These are phyloP conservation scores for Blastobotrys aristatus DNA, from an alignment of 1,139 yeast genomes.

Conservation along the genomic window DNA sequence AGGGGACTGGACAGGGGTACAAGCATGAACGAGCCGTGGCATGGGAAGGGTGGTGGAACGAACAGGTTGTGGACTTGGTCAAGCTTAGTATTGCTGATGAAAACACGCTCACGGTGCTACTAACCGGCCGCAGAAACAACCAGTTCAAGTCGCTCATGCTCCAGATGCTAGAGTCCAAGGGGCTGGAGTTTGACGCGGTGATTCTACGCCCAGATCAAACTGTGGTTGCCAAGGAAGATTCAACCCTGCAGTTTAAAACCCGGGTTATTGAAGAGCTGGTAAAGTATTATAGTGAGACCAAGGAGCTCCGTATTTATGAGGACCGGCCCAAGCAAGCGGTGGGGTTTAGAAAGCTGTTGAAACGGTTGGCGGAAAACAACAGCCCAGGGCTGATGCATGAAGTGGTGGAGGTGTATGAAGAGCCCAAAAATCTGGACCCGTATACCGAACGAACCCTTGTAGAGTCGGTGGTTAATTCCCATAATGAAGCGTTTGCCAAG, in stretches of 20 bases:
- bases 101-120: constrained; percentile 36
- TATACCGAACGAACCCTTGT: constrained; percentile 31
- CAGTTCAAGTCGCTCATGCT: constrained; percentile 30
- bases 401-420: constrained; percentile 32
- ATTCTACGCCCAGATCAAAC: constrained; percentile 34
- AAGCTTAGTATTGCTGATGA: constrained; percentile 33
- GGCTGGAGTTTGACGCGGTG: constrained; percentile 37
- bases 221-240: constrained; percentile 13
- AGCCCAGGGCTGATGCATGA: constrained; percentile 26
- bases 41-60: constrained; percentile 42
- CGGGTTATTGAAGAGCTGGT: constrained; percentile 36
- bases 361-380: constrained; percentile 18
- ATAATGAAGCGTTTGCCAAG: constrained; percentile 28
- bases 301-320: constrained; percentile 39
- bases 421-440: constrained; percentile 32
- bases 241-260: constrained; percentile 38
- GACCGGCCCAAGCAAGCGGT: constrained; percentile 39
- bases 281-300: constrained; percentile 29
- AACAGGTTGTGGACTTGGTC: constrained; percentile 36
- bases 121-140: constrained; percentile 40
- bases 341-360: constrained; percentile 34
- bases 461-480: constrained; percentile 29
- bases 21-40: constrained; percentile 24
- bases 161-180: constrained; percentile 30
- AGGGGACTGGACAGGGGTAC: constrained; percentile 36